Evolutionary conservation across 1,139 yeast species (phyloP).

Genomic region (Geotrichum phurueaensis): DNA sequence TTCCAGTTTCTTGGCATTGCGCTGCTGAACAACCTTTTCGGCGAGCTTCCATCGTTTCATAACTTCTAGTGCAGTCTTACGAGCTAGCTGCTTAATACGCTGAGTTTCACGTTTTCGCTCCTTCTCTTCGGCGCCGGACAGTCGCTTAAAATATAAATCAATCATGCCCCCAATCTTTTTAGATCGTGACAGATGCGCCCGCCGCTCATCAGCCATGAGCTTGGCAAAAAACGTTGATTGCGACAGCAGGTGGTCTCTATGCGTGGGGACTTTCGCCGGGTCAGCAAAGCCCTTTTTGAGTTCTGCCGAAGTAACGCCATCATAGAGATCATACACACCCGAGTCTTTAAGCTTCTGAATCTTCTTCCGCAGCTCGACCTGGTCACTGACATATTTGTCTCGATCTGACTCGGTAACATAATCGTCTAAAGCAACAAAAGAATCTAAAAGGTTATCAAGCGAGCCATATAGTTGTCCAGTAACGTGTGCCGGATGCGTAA

Average conservation of each 20-base stretch:
- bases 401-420: conserved; percentile 45
- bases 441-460: conserved; percentile 43
- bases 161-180: conserved; percentile 74
- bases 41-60: conserved; percentile 90
- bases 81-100: conserved; percentile 57
- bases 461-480: conserved; percentile 24
- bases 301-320: conserved; percentile 40
- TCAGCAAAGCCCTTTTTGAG: conserved; percentile 37
- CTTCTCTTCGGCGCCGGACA: conserved; percentile 84
- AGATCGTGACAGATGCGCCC: conserved; percentile 60
- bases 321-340: conserved; percentile 38
- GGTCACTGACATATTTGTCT: conserved; percentile 45
- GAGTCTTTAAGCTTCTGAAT: conserved; percentile 51
- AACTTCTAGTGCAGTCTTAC: conserved; percentile 75
- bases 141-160: conserved; percentile 78
- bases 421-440: conserved; percentile 56
- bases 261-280: conserved; percentile 45
- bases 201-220: conserved; percentile 61
- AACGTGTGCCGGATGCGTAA: conserved; percentile 72
- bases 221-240: conserved; percentile 75
- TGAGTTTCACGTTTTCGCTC: conserved; percentile 54
- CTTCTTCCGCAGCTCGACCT: conserved; percentile 39
- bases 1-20: conserved; percentile 34
- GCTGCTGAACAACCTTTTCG: conserved; percentile 60
- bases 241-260: conserved; percentile 63